Percentiles rank a stretch among this genome's conserved stretches.
Evolutionary conservation across 2,329 filamentous ascomycete species (phyloP).

Genomic region (Sporothrix humicola): DNA sequence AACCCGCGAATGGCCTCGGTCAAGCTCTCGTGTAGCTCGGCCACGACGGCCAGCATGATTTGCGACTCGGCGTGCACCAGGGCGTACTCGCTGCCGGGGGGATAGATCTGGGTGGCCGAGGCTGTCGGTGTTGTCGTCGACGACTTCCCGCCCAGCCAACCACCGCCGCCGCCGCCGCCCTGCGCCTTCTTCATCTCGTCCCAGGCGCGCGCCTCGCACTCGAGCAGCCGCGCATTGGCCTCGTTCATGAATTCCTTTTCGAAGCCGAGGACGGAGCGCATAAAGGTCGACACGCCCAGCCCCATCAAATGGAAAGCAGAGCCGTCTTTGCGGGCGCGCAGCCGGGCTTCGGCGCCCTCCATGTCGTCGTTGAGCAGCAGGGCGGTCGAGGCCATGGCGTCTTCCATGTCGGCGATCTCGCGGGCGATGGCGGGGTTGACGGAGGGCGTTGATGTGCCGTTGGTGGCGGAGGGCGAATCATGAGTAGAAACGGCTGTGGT

Average conservation of each 20-base stretch:
- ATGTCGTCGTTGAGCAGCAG: constrained; percentile 91
- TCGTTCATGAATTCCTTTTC: constrained; percentile 91
- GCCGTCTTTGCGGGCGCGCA: constrained; percentile 72
- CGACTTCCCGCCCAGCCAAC: not conserved
- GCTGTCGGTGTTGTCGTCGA: not conserved
- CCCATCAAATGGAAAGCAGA: constrained; percentile 92
- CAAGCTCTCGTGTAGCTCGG: constrained; percentile 88
- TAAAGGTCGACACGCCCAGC: constrained; percentile 79
- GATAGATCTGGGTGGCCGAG: constrained; percentile 65
- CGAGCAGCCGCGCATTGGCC: constrained; percentile 72
- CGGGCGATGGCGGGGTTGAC: constrained; percentile 40
- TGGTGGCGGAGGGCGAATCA: not conserved
- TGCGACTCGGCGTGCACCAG: constrained; percentile 84
- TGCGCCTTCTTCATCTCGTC: constrained; percentile 77
- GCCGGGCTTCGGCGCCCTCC: constrained; percentile 75
- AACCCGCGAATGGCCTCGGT: constrained; percentile 91
- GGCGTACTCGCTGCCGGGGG: constrained; percentile 83
- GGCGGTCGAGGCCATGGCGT: constrained; percentile 68
- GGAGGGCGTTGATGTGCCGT: not conserved
- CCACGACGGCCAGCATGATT: constrained; percentile 86
- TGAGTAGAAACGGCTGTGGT: constrained; percentile 28
- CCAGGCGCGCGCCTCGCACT: constrained; percentile 78
- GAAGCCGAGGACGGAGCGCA: constrained; percentile 85
- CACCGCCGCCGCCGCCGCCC: constrained; percentile 41
- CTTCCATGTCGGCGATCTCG: constrained; percentile 61